Percentiles rank a stretch among this genome's conserved stretches.
phyloP scores from a whole-genome alignment of 352 stramenopile genomes.

The Phytophthora pseudosyringae region DNA sequence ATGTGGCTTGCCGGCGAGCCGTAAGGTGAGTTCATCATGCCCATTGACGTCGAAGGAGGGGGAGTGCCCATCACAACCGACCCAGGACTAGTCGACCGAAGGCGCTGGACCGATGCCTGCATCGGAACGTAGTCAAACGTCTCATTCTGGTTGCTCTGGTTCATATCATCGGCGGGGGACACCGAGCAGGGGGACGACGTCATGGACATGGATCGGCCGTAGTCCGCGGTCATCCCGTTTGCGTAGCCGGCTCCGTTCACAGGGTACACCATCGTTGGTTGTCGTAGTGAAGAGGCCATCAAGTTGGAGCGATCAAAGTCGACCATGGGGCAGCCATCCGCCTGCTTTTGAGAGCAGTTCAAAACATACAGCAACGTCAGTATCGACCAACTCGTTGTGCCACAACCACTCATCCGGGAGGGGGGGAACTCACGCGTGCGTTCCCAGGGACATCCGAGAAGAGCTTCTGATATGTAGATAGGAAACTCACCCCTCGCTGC shows the following conservation, averaged over 20 bases:
- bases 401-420: neutral
- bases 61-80: constrained; percentile 38
- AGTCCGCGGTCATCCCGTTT: constrained; percentile 41
- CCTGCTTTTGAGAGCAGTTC: constrained; percentile 29
- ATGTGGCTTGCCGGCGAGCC: constrained; percentile 42
- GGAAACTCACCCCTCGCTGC: constrained; percentile 45
- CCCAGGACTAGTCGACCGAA: constrained; percentile 35
- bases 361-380: constrained; percentile 6
- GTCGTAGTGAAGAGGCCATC: constrained; percentile 48
- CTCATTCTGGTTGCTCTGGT: constrained; percentile 41
- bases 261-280: constrained; percentile 46
- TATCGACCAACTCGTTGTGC: neutral
- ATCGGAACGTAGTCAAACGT: constrained; percentile 59
- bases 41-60: constrained; percentile 36
- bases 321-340: constrained; percentile 31
- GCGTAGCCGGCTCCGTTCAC: constrained; percentile 35
- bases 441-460: constrained; percentile 47
- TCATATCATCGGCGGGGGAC: constrained; percentile 36
- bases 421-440: constrained; percentile 44
- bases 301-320: constrained; percentile 63
- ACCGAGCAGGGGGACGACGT: constrained; percentile 36
- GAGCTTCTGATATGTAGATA: constrained; percentile 69
- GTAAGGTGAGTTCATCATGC: constrained; percentile 49
- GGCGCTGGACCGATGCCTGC: constrained; percentile 40
- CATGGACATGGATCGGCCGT: constrained; percentile 41